Base-by-base conservation (phyloP, 2,329 filamentous ascomycete genomes). In the Trichoderma hamatum region DNA sequence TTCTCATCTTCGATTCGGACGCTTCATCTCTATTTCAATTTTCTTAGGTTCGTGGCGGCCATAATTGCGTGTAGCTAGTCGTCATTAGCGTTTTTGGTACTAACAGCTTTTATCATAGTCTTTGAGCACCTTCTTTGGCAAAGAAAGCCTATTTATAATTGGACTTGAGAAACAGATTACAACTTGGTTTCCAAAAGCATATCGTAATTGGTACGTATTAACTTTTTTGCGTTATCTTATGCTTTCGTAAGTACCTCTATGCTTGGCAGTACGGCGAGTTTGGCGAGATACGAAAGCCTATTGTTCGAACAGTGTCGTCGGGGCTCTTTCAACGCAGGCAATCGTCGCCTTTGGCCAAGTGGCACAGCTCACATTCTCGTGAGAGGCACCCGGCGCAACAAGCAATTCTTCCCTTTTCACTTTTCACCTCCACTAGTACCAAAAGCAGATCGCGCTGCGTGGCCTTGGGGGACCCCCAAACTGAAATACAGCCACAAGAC, bases 1-100 rank as follows among this genome's bases (percentile, higher is more conserved):
- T 73, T 75, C 71, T 73, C 72, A 71, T 74, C 9, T 76, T 74
- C 72, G 70, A 71, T 76, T 74, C 72, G 71, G 72, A 72, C 74
- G 72, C 72, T 72, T 58, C 59, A 69, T 49, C 63, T 49, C 67
- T 32, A 69, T 49, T 64, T 69, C 49, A n/a, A 58, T 69, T 69
- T 39, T 30, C 39, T 58, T 32, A 56, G 59, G 59, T 69, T 43
- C 39, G 39, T 14, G 19, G 51, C 56, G 7, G 28, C n/a, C 10
- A 24, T 3, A 5, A 9, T 26, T 4, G 32, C 3, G 5, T n/a
- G 16, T 7, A 43, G 39, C 7, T 43, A 19, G 16, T 6, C 2
- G 6, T 7, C 19, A n/a, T n/a, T 9, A 43, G 39, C 36, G 16
- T 30, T 7, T 7, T 24, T n/a, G 24, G n/a, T 34, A 21, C n/a